phyloP scores from a whole-genome alignment of 495 filamentous ascomycete genomes.

The Hamigera avellanea region DNA sequence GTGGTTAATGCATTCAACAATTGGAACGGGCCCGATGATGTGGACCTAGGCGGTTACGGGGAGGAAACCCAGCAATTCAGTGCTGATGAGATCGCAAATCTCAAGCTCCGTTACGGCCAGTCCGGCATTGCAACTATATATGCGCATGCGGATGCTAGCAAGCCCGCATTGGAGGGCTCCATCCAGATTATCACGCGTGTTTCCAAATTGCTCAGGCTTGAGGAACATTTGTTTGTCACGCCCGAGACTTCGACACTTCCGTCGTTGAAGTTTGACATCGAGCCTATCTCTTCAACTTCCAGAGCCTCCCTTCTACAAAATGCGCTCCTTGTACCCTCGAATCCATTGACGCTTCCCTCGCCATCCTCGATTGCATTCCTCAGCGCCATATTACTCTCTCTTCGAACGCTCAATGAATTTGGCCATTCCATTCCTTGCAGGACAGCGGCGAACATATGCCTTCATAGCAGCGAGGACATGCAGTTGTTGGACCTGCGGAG shows the following conservation, averaged over 20 bases:
- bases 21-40: constrained; percentile 74
- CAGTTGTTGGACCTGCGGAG: constrained; percentile 54
- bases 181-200: constrained; percentile 51
- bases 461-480: constrained; percentile 42
- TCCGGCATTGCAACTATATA: constrained; percentile 65
- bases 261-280: constrained; percentile 21
- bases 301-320: constrained; percentile 39
- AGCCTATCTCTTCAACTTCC: constrained; percentile 30
- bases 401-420: constrained; percentile 48
- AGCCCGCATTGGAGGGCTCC: constrained; percentile 47
- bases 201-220: constrained; percentile 46
- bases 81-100: constrained; percentile 38
- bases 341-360: constrained; percentile 56
- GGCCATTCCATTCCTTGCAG: constrained; percentile 49
- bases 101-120: constrained; percentile 57
- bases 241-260: constrained; percentile 13
- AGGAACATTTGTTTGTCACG: constrained; percentile 32
- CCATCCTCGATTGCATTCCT: constrained; percentile 49
- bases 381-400: constrained; percentile 56
- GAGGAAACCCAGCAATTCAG: constrained; percentile 32
- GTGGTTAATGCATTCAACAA: constrained; percentile 52
- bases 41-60: constrained; percentile 65
- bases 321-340: constrained; percentile 46
- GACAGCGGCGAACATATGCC: constrained; percentile 30
- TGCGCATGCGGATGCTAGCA: constrained; percentile 46